Percentiles rank a stretch among this genome's conserved stretches.
Conservation (phyloP, 208 protist species). For the Leishmania amazonensis region DNA sequence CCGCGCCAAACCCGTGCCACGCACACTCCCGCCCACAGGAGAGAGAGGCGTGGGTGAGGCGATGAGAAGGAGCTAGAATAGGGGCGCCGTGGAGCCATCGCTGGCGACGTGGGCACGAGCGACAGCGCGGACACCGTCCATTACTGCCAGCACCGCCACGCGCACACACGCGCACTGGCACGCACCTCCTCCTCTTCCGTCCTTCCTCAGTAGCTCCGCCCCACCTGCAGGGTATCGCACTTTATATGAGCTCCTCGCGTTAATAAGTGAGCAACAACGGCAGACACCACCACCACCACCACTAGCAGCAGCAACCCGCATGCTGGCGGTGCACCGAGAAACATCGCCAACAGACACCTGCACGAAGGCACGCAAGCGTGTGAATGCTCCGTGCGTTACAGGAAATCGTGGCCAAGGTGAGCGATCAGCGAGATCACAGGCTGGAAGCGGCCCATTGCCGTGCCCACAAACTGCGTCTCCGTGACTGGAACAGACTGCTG, state of each 20-base stretch:
- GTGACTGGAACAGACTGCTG: conserved; percentile 49
- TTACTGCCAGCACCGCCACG: background rate
- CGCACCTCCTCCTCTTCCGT: background rate
- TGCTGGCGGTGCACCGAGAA: background rate
- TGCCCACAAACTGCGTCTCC: conserved; percentile 56
- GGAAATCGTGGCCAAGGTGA: conserved; percentile 72
- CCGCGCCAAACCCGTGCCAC: no score
- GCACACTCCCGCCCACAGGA: background rate
- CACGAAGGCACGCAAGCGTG: background rate
- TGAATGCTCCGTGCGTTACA: conserved; percentile 31
- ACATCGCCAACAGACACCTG: background rate
- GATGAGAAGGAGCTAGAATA: background rate
- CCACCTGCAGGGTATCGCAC: background rate
- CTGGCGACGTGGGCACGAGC: background rate
- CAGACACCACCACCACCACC: background rate
- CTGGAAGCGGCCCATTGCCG: conserved; percentile 69
- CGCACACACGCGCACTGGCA: background rate
- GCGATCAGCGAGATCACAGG: conserved; percentile 75
- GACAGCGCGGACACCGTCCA: background rate
- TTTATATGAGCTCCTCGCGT: background rate
- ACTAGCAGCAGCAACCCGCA: background rate
- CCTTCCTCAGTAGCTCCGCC: background rate
- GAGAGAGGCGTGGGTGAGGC: background rate
- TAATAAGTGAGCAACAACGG: background rate
- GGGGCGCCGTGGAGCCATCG: background rate